Conservation (phyloP, 805 yeast species). For the Ogataea populi-albae region DNA sequence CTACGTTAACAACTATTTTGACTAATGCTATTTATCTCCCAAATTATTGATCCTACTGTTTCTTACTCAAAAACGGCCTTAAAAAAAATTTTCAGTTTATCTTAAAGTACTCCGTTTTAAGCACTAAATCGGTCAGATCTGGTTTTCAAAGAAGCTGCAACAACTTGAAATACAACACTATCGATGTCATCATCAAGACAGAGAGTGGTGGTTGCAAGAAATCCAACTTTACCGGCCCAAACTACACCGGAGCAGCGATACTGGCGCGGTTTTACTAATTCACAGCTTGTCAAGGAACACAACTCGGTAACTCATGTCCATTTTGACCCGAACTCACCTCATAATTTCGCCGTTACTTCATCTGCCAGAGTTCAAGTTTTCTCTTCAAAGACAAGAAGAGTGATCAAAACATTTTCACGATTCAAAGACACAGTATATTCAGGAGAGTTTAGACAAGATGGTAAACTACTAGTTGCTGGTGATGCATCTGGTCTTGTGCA, state of each 20-base stretch:
- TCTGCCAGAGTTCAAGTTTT: constrained; percentile 90
- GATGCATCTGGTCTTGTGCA: constrained; percentile 94
- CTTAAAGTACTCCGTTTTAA: too few species aligned
- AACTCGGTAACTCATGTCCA: constrained; percentile 85
- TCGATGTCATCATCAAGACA: constrained; percentile 80
- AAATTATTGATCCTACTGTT: too few species aligned
- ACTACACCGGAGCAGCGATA: constrained; percentile 91
- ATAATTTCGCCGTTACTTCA: constrained; percentile 91
- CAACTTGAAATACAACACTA: too few species aligned
- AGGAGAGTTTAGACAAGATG: constrained; percentile 90
- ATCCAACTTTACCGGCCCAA: constrained; percentile 75
- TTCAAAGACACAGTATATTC: constrained; percentile 91
- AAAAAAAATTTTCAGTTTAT: too few species aligned
- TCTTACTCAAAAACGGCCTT: too few species aligned
- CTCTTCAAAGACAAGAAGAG: constrained; percentile 92
- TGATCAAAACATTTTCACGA: constrained; percentile 76
- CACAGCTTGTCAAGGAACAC: constrained; percentile 90
- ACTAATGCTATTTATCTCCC: too few species aligned
- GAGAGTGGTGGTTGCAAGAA: constrained; percentile 61
- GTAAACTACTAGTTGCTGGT: constrained; percentile 87
- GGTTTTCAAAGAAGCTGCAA: too few species aligned
- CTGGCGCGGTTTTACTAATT: constrained; percentile 83
- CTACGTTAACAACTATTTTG: too few species aligned
- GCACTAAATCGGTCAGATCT: too few species aligned
- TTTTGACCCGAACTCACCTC: constrained; percentile 82